These are phyloP conservation scores for Neotropicomus parvogracilis DNA, from an alignment of 1,284 basidiomycete genomes.

Conservation along the genomic window DNA sequence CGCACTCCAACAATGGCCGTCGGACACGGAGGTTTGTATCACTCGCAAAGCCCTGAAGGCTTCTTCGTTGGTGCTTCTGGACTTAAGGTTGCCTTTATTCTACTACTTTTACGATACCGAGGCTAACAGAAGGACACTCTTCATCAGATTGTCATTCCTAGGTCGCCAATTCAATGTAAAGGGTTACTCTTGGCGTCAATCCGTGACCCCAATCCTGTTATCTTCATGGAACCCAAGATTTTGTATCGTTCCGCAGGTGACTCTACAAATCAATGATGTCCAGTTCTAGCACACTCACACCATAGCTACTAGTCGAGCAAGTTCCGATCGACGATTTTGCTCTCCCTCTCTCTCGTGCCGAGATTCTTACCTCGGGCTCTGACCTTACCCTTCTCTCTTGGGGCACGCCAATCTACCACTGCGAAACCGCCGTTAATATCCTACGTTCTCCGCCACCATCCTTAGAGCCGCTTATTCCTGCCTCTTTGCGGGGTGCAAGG, in stretches of 20 bases:
- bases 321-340: constrained; percentile 87
- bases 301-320: constrained; percentile 68
- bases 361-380: constrained; percentile 68
- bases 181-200: constrained; percentile 83
- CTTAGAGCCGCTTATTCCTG: constrained; percentile 69
- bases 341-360: constrained; percentile 77
- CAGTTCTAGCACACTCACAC: constrained; percentile 14
- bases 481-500: constrained; percentile 63
- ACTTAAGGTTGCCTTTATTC: constrained; percentile 63
- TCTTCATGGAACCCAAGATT: constrained; percentile 95
- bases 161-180: constrained; percentile 93
- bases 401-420: constrained; percentile 90
- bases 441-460: constrained; percentile 62
- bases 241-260: constrained; percentile 78
- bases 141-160: constrained; percentile 78
- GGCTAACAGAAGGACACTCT: constrained; percentile 1
- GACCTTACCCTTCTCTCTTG: constrained; percentile 89
- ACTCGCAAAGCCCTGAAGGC: constrained; percentile 92
- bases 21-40: constrained; percentile 91
- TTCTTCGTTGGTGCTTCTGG: constrained; percentile 92
- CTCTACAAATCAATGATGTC: not conserved
- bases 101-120: not conserved
- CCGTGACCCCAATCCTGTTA: constrained; percentile 87
- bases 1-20: constrained; percentile 88
- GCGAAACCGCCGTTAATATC: constrained; percentile 75